Percentiles rank a stretch among this genome's conserved stretches.
These are phyloP conservation scores for Termitomyces eurrhizus DNA, from an alignment of 768 basidiomycete species.

Conservation along the genomic window DNA sequence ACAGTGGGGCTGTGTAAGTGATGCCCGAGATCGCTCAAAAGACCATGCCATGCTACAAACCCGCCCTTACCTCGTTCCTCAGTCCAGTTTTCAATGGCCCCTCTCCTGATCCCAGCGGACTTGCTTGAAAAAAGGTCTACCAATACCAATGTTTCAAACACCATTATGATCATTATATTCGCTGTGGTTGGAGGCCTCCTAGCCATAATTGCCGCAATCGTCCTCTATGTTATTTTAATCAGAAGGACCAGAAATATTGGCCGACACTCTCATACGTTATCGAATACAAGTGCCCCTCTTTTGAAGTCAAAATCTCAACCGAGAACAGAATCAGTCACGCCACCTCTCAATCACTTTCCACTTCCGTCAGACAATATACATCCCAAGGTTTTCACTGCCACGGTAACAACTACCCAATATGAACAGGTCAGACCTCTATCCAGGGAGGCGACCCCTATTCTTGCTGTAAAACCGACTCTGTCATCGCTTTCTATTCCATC, in stretches of 20 bases:
- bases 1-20: constrained; percentile 10
- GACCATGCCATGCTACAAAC: neutral
- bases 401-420: neutral
- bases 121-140: neutral
- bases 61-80: neutral
- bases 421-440: neutral
- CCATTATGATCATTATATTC: neutral
- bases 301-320: neutral
- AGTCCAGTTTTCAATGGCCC: neutral
- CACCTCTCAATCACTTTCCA: neutral
- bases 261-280: neutral
- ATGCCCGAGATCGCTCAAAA: neutral
- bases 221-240: neutral
- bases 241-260: neutral
- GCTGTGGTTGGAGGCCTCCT: neutral
- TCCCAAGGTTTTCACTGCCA: neutral
- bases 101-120: neutral
- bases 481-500: constrained; percentile 2
- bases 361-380: neutral
- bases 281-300: constrained; percentile 6
- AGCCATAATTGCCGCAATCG: neutral
- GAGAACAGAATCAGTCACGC: neutral
- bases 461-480: neutral
- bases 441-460: neutral
- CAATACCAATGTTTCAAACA: neutral